A percentile compares a stretch with the other conserved stretches of the same genome.
Evolutionary conservation across 1,284 basidiomycete genomes (phyloP).

Genomic region (Tilletia caries): DNA sequence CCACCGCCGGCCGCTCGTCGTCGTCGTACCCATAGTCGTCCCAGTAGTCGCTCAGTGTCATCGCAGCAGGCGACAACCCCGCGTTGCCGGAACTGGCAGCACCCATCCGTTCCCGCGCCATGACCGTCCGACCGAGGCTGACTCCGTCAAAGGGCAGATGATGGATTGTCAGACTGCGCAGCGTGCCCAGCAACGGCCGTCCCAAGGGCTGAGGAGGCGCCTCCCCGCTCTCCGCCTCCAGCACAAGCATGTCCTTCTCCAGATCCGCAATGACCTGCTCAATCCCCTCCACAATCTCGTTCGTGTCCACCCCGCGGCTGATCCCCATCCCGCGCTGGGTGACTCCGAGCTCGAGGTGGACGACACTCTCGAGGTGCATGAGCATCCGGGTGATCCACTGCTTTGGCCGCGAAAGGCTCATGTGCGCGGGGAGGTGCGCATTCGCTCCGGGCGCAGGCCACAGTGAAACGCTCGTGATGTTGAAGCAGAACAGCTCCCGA

Average conservation of each 20-base stretch:
- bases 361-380: neutral
- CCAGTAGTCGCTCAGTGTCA: neutral
- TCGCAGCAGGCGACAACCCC: neutral
- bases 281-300: constrained; percentile 3
- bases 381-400: constrained; percentile 1
- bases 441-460: neutral
- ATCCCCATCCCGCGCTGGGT: neutral
- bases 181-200: neutral
- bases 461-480: neutral
- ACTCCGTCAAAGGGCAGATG: neutral
- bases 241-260: neutral
- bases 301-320: neutral
- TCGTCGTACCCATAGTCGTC: neutral
- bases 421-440: neutral
- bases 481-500: neutral
- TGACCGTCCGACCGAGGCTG: neutral
- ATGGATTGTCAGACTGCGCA: neutral
- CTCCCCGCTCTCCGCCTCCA: constrained; percentile 5
- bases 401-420: neutral
- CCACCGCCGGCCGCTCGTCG: neutral
- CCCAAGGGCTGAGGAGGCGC: neutral
- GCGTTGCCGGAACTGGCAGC: neutral
- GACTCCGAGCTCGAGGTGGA: neutral
- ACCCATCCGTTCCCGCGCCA: neutral
- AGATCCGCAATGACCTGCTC: neutral